Base-by-base conservation (phyloP, 805 yeast genomes). In the Saccharomycopsis sp. region DNA sequence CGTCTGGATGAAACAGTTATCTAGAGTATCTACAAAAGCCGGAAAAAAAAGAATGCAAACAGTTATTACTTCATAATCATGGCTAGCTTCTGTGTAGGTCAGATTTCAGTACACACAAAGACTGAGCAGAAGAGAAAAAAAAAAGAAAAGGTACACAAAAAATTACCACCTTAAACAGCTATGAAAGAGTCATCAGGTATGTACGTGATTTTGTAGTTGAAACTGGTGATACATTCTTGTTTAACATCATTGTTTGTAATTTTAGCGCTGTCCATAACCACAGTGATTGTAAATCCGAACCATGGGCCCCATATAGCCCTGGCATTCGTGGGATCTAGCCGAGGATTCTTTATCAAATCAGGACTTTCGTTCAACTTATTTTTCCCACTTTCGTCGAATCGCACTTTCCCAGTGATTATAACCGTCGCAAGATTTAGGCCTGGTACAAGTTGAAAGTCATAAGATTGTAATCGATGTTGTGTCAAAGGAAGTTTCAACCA, bases 331-430 rank as follows among this genome's bases (percentile, higher is more conserved):
- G 46, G 51, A 34, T 55, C 60, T 12, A 29, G 37, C 5, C 37
- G 9, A 5, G 12, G 37, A 12, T 12, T 29, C 52, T 58, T 62
- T 16, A 78, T 67, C 58, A 84, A 68, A 51, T 83, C 83, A 0
- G 90, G 80, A 20, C 81, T 76, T 57, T 84, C 87, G 1, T 91
- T 91, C 24, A 80, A 65, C 66, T 83, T 79, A 60, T 83, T 84
- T 60, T 74, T 78, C 0, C 94, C 94, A 56, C 85, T 79, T 65
- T 88, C 94, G 68, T 88, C 94, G 64, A 87, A 87, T 60, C 84
- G 75, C 12, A 87, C 87, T 67, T 85, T 87, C 15, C 81, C 73
- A 54, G 75, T 74, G 15, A 81, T 18, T 15, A 52, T 18, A 4
- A 58, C 54, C n/a, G 40, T 59, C 3, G 53, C 48, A 24, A 61